These are phyloP conservation scores for Trifolium pratense DNA, from an alignment of 306 rosid genomes.

Conservation along the genomic window DNA sequence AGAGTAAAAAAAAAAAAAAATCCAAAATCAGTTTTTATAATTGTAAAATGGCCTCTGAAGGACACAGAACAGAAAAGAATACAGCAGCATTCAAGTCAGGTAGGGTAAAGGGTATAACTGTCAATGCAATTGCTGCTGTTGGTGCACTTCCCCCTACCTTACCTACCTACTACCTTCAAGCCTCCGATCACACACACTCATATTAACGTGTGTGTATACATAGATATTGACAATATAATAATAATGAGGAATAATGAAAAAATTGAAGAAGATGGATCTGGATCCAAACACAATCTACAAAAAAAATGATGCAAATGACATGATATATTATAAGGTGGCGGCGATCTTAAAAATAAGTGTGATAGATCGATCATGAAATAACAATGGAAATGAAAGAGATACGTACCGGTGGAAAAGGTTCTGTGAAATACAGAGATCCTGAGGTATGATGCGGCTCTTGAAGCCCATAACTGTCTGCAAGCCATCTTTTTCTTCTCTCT, in stretches of 20 bases:
- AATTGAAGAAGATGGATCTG: slow-evolving; percentile 16
- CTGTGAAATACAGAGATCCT: slow-evolving; percentile 65
- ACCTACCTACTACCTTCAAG: neutral
- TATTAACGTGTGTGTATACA: neutral
- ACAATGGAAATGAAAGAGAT: neutral
- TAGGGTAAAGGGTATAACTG: neutral
- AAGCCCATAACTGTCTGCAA: slow-evolving; percentile 73
- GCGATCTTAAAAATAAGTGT: neutral
- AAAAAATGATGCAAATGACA: too few relatives aligned
- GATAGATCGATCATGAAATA: neutral
- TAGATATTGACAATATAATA: too few relatives aligned
- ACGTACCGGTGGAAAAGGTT: slow-evolving; percentile 65
- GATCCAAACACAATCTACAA: slow-evolving; percentile 40
- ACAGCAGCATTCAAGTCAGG: too few relatives aligned
- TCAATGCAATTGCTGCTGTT: neutral
- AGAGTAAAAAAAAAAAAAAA: too few relatives aligned
- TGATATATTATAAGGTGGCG: neutral
- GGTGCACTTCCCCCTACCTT: neutral
- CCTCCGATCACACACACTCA: neutral
- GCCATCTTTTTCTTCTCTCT: slow-evolving; percentile 60
- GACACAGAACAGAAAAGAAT: too few relatives aligned
- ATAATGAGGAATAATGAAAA: too few relatives aligned
- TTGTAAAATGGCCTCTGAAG: too few relatives aligned
- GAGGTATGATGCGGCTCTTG: slow-evolving; percentile 79
- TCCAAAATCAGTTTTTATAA: too few relatives aligned